Conservation (phyloP, 2,329 filamentous ascomycete genomes). For the Claviceps sp. region DNA sequence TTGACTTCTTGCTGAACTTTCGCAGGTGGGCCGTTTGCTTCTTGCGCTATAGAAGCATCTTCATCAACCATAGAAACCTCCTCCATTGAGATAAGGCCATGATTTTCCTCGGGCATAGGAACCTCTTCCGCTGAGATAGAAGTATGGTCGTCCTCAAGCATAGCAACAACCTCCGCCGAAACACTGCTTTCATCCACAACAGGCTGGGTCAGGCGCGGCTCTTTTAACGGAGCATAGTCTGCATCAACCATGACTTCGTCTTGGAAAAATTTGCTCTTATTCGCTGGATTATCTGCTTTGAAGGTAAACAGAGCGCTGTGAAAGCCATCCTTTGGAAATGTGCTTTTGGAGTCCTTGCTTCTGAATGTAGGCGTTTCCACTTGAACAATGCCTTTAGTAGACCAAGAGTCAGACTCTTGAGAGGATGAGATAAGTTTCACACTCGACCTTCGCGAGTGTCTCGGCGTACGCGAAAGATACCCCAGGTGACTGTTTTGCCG, state of each 20-base stretch:
- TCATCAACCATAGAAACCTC: conserved; percentile 38
- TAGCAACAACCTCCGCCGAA: conserved; percentile 30
- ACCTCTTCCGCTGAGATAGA: conserved; percentile 29
- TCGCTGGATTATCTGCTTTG: conserved; percentile 22
- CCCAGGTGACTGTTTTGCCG: not conserved
- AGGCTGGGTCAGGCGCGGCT: conserved; percentile 8
- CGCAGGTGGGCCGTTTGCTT: conserved; percentile 47
- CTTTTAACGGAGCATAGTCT: conserved; percentile 8
- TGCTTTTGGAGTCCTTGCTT: not conserved
- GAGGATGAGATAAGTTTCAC: conserved; percentile 51
- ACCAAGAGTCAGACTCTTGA: conserved; percentile 49
- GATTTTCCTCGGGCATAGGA: not conserved
- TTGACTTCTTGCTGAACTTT: conserved; percentile 30
- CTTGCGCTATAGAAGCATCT: conserved; percentile 42
- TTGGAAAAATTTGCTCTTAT: conserved; percentile 43
- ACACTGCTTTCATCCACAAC: conserved; percentile 12
- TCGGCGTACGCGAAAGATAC: not conserved
- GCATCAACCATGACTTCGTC: conserved; percentile 39
- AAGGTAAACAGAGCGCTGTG: not conserved
- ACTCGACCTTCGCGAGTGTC: conserved; percentile 17
- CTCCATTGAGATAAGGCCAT: conserved; percentile 22
- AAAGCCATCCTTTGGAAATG: not conserved
- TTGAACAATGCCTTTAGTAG: conserved; percentile 37
- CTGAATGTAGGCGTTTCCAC: not conserved
- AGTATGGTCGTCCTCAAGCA: conserved; percentile 37